phyloP scores from a whole-genome alignment of 805 yeast genomes.

The Schizosaccharomyces osmophilus region DNA sequence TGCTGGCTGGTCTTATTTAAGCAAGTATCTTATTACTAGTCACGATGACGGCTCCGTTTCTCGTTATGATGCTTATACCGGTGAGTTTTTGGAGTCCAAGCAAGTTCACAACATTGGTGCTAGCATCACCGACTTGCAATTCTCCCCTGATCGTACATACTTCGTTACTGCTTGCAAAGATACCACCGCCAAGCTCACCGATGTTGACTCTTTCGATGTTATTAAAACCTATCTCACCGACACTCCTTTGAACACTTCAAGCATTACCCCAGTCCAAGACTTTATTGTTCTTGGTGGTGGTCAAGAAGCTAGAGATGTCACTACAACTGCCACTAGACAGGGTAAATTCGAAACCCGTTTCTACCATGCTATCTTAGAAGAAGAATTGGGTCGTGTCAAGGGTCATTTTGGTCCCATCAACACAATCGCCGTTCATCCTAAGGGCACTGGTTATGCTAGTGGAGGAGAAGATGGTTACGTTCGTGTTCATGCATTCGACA shows the following conservation, averaged over 20 bases:
- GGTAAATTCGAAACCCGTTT: constrained; percentile 95
- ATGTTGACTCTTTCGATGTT: constrained; percentile 47
- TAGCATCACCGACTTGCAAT: constrained; percentile 69
- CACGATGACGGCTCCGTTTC: constrained; percentile 70
- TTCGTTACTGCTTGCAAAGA: constrained; percentile 86
- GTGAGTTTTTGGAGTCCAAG: constrained; percentile 34
- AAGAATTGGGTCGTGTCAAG: constrained; percentile 87
- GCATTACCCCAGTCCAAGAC: constrained; percentile 79
- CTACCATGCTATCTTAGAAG: constrained; percentile 82
- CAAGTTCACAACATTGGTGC: constrained; percentile 40
- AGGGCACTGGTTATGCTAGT: constrained; percentile 77
- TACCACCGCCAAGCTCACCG: constrained; percentile 53
- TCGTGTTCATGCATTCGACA: constrained; percentile 81
- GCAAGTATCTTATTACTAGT: constrained; percentile 49
- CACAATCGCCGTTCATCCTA: constrained; percentile 80
- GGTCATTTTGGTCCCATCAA: constrained; percentile 99
- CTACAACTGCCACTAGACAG: constrained; percentile 80
- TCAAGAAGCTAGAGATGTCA: constrained; percentile 95
- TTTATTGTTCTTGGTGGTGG: constrained; percentile 93
- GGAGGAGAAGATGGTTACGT: constrained; percentile 98
- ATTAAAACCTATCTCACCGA: constrained; percentile 62
- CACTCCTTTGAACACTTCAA: constrained; percentile 86
- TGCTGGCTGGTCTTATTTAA: constrained; percentile 58
- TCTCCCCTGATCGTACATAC: constrained; percentile 64
- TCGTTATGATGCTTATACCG: constrained; percentile 54